phyloP scores from a whole-genome alignment of 345 rosid genomes.

The Carallia brachiata region DNA sequence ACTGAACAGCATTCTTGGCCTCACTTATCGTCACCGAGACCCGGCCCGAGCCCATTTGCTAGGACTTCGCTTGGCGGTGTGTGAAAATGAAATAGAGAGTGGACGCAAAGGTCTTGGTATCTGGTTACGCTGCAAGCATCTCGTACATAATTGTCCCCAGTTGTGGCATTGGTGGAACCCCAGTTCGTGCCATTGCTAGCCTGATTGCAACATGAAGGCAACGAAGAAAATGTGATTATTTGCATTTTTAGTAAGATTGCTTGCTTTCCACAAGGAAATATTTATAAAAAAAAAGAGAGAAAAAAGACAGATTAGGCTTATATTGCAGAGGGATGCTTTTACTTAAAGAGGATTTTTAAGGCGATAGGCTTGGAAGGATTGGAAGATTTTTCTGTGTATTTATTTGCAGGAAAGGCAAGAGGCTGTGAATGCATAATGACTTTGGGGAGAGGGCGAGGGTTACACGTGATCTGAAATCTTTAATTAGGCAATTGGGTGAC shows the following conservation, averaged over 20 bases:
- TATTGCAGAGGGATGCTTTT: neutral
- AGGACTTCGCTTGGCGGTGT: conserved; percentile 52
- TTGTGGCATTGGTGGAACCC: conserved; percentile 8
- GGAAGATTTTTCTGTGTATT: conserved; percentile 7
- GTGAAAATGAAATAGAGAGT: conserved; percentile 58
- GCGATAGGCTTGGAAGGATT: conserved; percentile 5
- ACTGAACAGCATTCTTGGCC: conserved; percentile 40
- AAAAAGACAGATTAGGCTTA: neutral
- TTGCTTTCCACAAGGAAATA: neutral
- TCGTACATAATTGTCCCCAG: conserved; percentile 35
- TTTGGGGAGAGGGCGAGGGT: neutral
- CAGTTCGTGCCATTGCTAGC: conserved; percentile 1
- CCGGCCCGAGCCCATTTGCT: conserved; percentile 85
- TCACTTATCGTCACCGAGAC: conserved; percentile 68
- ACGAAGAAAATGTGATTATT: neutral
- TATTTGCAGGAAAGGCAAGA: conserved; percentile 28
- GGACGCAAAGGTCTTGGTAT: conserved; percentile 59
- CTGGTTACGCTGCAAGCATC: conserved; percentile 78
- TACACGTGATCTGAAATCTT: conserved; percentile 6
- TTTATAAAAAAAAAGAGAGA: neutral
- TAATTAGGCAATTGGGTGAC: conserved; percentile 10
- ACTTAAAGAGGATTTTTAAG: conserved; percentile 2
- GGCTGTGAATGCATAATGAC: conserved; percentile 40
- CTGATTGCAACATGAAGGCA: conserved; percentile 29
- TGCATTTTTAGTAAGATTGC: conserved; percentile 3